Evolutionary conservation across 176 grass and related monocot species (phyloP), one percentile per base, ranked within the genome.

Genomic region (Typha latifolia): DNA sequence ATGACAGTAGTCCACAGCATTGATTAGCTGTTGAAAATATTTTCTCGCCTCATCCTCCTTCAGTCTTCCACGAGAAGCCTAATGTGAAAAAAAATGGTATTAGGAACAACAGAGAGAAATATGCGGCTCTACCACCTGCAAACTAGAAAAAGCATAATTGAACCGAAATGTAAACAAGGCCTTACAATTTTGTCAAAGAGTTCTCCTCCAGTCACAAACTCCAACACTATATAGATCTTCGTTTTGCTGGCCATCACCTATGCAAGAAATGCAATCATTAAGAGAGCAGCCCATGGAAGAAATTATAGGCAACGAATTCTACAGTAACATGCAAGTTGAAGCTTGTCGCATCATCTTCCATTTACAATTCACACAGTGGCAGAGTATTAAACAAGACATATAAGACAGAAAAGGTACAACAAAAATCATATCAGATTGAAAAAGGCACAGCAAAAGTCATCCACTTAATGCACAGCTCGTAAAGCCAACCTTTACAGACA

Each of bases 241-340:
- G 89, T 99, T 81, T 90, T 99, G 76, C 94, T 99, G 63, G 94
- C 89, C 94, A 99, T 99, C 67, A 99, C 94, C 94, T 99, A 82
- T 49, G 51, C 1, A 67, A 74, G 7, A 59, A 59, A 19, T 59
- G 53, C 53, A 8, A 19, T 59, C 20, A 11, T 59, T 59, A 19
- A 21, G 16, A 21, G 16, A 22, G 11, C 53, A 59, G 16, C 1
- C 20, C 7, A 59, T 21, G 16, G 18, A 64, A 74, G 14, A 74
- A 14, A 64, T 50, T 18, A 64, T 62, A 8, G 29, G 23, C 47
- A 31, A 20, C 29, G 12, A 64, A 3, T 63, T 49, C 22, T 32
- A 5, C 37, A 43, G 9, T 43, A 16, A 29, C 27, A 32, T 2
- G 50, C 4, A 24, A 32, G 10, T 23, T 56, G 53, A 59, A 9